Base-by-base conservation (phyloP, 1,139 yeast genomes). In the Hemisphaericaspora subhashii region DNA sequence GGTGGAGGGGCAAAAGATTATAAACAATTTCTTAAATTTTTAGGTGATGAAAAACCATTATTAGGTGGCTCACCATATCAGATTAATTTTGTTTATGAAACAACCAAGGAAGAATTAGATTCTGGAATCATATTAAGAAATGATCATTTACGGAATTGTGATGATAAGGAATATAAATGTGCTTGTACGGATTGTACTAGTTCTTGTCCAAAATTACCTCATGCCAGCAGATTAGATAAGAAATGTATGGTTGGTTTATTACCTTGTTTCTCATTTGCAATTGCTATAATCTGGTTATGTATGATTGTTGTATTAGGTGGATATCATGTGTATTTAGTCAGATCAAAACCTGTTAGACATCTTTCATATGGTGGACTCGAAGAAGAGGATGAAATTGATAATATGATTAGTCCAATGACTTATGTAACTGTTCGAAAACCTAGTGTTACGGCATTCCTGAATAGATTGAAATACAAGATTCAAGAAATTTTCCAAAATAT, bases 21-120 rank as follows among this genome's bases (percentile, higher is more conserved):
- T 55, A 55, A 68, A 31, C 80, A 79, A 38, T 92, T 92, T 56
- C 67, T 92, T 50, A 86, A 88, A 60, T 92, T 90, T 55, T 63
- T 92, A 41, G 98, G 98, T 5, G 98, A 90, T 57, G 95, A 89
- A 51, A 90, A 90, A 57, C 98, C 98, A 0, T 52, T 87, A 47
- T 67, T 92, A 5, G 98, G 98, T 1, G 98, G 98, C 0, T 87
- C 96, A 0, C 97, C 98, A 0, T 89, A 92, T 57, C 98, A 92
- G 57, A 90, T 92, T 50, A 84, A 90, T 57, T 89, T 81, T 57
- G 65, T 72, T 7, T 86, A 79, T 66, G 64, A 62, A 10, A 22
- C 49, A 3, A 38, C 43, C 14, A 55, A 59, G n/a, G 42, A 49
- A 0, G 45, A 58, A 10, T 47, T 51, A 3, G 40, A 50, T 1